Evolutionary conservation across 2,329 filamentous ascomycete genomes (phyloP), one percentile per base, ranked within the genome.

Genomic region (Aspergillus sp.): DNA sequence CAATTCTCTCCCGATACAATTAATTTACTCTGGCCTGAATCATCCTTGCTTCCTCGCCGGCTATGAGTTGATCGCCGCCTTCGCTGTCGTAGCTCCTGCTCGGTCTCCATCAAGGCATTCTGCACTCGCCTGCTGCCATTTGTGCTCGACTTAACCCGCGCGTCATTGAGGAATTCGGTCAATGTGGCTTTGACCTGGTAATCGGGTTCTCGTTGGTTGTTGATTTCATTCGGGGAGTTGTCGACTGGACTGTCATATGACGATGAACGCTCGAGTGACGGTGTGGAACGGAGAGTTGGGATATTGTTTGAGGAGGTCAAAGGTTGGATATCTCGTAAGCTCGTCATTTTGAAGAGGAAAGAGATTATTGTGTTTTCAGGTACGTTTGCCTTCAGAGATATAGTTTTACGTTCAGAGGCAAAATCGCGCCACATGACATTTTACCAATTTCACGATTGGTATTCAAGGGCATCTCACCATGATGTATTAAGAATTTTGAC

Each of bases 151-250:
- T 78, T 76, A 13, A 81, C 77, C 33, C 73, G 67, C 20, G 78
- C 75, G 64, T 78, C 82, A 65, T 82, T 83, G 57, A 83, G 74
- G 12, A 83, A 73, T 61, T 82, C 79, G 5, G 79, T 83, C 55
- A 83, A 60, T 2, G 78, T 76, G 27, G 78, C 74, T 68, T 83
- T 83, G 68, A 83, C 48, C 49, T 52, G 50, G 15, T 54, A 43
- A n/a, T 56, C 53, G 33, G 37, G 19, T 5, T 39, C 37, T 3
- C 17, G 37, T 39, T 51, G 50, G 17, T 45, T 49, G 12, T 46
- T 48, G 22, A 45, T 19, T 19, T 52, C 33, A 35, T 4, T 30
- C 10, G 33, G 33, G 33, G 15, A 7, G 7, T 39, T 19, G 7
- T 22, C 17, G 37, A 7, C 3, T 12, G 17, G 15, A 22, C 19